Base-by-base conservation (phyloP, 2,329 filamentous ascomycete genomes). In the Pseudogymnoascus sp. region DNA sequence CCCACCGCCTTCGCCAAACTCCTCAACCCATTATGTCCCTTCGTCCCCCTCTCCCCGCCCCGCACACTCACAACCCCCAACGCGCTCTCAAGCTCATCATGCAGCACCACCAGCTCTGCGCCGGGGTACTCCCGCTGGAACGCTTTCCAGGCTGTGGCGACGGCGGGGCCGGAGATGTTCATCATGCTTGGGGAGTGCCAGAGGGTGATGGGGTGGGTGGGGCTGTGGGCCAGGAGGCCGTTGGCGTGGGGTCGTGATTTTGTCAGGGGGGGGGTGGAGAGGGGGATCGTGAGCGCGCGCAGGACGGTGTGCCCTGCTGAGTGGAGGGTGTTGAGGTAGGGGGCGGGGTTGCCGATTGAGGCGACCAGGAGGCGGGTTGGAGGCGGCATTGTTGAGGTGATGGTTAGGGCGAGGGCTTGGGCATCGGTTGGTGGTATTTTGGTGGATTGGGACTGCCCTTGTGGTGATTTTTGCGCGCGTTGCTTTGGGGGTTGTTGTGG, bases 301-400 rank as follows among this genome's bases (percentile, higher is more conserved):
- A 96, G 84, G 53, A 91, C 84, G 63, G 86, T 84, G 78, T 98
- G 93, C 10, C 93, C 95, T 12, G 92, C 91, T 24, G 88, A 93
- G 77, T 98, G 95, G 6, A 93, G 86, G 19, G 90, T 96, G 66
- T 88, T 82, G 67, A 84, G 83, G 75, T 93, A 93, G 2, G 85
- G 79, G 6, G 83, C 80, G 6, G 90, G 91, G 70, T 98, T 98
- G 68, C 95, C 95, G 66, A 99, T 83, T 66, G 91, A 95, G 78
- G 92, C 84, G 70, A 98, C 81, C 63, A 98, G 84, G 69, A 96
- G 85, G 40, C 82, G 83, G 53, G 78, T 62, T 10, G 68, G 65
- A 6, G 62, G 8, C 8, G 69, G 33, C 70, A 72, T 70, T 43
- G 50, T 16, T 2, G 14, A 24, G 6, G 24, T 8, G 24, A 4